Evolutionary conservation across 225 moss, liverwort and hornwort species (phyloP).

Genomic region (Marchantia polymorpha): DNA sequence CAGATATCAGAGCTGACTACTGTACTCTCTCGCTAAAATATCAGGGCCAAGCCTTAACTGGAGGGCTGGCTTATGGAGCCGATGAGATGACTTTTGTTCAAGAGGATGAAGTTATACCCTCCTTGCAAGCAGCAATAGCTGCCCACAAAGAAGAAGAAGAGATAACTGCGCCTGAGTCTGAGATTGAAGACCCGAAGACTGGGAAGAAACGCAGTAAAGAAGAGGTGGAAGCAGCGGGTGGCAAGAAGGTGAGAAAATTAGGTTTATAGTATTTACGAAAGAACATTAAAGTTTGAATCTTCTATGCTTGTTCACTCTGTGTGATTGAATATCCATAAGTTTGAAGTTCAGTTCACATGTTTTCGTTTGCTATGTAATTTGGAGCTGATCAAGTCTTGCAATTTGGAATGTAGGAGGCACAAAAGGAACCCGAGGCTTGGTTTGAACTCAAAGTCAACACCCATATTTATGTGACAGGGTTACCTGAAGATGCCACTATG

Average conservation of each 20-base stretch:
- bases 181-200: conserved; percentile 43
- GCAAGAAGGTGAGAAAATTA: conserved; percentile 30
- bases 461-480: conserved; percentile 85
- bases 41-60: conserved; percentile 39
- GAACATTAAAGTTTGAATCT: not conserved
- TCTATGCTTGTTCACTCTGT: not conserved
- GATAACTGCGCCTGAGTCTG: conserved; percentile 36
- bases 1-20: not conserved
- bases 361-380: not conserved
- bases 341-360: not conserved
- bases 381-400: not conserved
- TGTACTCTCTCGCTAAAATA: not conserved
- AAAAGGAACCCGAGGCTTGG: conserved; percentile 97
- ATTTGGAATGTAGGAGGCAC: conserved; percentile 57
- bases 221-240: conserved; percentile 43
- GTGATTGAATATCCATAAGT: not conserved
- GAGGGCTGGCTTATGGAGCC: conserved; percentile 67
- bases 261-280: not conserved
- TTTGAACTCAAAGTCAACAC: conserved; percentile 99
- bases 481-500: conserved; percentile 91
- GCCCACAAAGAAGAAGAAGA: conserved; percentile 41
- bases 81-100: conserved; percentile 98
- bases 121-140: conserved; percentile 67
- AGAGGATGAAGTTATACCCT: conserved; percentile 90
- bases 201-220: conserved; percentile 57